Percentiles rank a stretch among this genome's conserved stretches.
Conservation (phyloP, 116 monocot species). For the Posidonia oceanica region DNA sequence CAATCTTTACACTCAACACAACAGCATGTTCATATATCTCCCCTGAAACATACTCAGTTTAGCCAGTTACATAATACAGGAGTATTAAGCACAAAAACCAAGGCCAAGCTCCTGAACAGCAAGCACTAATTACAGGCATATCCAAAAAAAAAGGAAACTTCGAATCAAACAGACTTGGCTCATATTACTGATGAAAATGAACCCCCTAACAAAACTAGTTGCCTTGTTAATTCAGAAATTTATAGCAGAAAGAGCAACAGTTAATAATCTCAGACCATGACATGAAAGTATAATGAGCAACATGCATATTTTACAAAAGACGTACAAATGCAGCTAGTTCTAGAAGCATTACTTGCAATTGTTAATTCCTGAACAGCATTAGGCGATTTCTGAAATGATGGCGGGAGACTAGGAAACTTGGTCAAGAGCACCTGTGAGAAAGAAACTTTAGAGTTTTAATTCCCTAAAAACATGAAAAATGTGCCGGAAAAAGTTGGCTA, state of each 20-base stretch:
- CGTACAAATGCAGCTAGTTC: background rate
- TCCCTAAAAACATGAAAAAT: background rate
- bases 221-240: background rate
- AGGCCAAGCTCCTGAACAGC: no score
- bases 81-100: background rate
- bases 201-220: no score
- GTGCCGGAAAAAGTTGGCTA: background rate
- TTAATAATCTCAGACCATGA: no score
- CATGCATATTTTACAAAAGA: no score
- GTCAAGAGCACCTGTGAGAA: slow-evolving; percentile 51
- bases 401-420: slow-evolving; percentile 80
- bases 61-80: background rate
- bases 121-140: background rate
- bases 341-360: slow-evolving; percentile 59
- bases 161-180: background rate
- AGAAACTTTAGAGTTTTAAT: background rate
- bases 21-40: slow-evolving; percentile 96
- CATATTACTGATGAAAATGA: no score
- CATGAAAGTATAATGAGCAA: no score
- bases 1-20: slow-evolving; percentile 78
- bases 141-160: background rate
- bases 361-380: slow-evolving; percentile 64
- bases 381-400: slow-evolving; percentile 64
- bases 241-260: background rate
- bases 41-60: slow-evolving; percentile 36